Evolutionary conservation across 164 flowering plant genomes (phyloP).

Genomic region (Nymphaea colorata): DNA sequence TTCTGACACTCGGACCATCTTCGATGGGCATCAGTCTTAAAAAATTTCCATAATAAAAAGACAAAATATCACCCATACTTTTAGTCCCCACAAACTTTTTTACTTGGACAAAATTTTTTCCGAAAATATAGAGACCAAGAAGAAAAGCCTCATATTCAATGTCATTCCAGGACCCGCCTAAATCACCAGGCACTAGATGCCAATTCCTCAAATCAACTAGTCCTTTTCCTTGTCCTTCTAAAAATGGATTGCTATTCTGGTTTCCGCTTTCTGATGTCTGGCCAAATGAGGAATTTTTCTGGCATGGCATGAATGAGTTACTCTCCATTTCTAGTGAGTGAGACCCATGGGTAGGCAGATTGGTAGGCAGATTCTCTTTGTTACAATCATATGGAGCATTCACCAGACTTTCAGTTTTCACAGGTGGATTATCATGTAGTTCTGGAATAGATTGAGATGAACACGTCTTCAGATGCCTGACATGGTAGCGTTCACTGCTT

Average conservation of each 20-base stretch:
- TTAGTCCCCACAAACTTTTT: constrained; percentile 51
- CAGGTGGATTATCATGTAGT: not conserved
- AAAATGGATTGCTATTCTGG: not conserved
- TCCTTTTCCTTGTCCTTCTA: not conserved
- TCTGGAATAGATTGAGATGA: not conserved
- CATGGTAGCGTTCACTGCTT: not conserved
- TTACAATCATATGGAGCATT: not conserved
- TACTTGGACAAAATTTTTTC: constrained; percentile 62
- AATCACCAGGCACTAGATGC: constrained; percentile 35
- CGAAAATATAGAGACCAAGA: constrained; percentile 81
- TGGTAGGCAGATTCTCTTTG: not conserved
- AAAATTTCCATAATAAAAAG: constrained; percentile 78
- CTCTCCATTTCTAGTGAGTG: not conserved
- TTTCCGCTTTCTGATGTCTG: constrained; percentile 1
- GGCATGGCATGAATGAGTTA: not conserved
- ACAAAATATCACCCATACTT: constrained; percentile 49
- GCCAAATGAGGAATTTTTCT: constrained; percentile 1
- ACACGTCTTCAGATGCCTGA: not conserved
- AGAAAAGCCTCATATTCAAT: constrained; percentile 50
- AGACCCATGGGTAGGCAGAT: not conserved
- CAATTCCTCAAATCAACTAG: not conserved
- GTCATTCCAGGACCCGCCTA: constrained; percentile 44
- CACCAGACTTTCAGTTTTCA: not conserved
- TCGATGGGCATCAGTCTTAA: constrained; percentile 32
- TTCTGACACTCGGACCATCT: constrained; percentile 71